A percentile compares a stretch with the other conserved stretches of the same genome.
phyloP scores from a whole-genome alignment of 2,329 filamentous ascomycete genomes.

The Penicillium hesseltinei region DNA sequence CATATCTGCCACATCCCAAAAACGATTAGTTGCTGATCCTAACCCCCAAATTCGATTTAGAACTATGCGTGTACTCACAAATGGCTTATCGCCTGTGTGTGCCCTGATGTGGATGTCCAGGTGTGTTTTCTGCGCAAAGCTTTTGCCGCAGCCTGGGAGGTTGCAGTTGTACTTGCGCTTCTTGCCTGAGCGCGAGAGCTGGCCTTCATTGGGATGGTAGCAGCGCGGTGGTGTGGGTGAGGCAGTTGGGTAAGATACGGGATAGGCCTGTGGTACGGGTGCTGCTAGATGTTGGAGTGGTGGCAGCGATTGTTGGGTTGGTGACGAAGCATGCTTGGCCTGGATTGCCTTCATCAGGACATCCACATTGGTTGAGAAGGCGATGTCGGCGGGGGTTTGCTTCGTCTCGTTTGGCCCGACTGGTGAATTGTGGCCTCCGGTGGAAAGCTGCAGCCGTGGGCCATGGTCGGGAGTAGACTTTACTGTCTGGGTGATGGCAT shows the following conservation, averaged over 20 bases:
- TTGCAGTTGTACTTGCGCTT: conserved; percentile 71
- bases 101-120: conserved; percentile 83
- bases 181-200: conserved; percentile 35
- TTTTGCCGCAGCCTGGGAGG: conserved; percentile 72
- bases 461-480: conserved; percentile 16
- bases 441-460: neutral
- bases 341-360: conserved; percentile 87
- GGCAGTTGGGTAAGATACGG: conserved; percentile 18
- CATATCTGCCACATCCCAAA: conserved; percentile 53
- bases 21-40: conserved; percentile 5
- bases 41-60: neutral
- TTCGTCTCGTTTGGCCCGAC: conserved; percentile 3
- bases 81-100: conserved; percentile 88
- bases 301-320: conserved; percentile 34
- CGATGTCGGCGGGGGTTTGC: conserved; percentile 46
- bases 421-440: neutral
- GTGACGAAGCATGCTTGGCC: conserved; percentile 50
- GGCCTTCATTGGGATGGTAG: conserved; percentile 34
- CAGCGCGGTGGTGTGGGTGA: conserved; percentile 17
- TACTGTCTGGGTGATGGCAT: conserved; percentile 32
- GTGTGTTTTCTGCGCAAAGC: conserved; percentile 88
- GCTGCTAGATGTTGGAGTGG: conserved; percentile 37
- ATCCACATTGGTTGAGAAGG: conserved; percentile 81
- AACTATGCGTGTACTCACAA: conserved; percentile 57
- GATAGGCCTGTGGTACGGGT: conserved; percentile 24